A percentile compares a stretch with the other conserved stretches of the same genome.
phyloP scores from a whole-genome alignment of 768 basidiomycete genomes.

The Rhodotorula diobovata region DNA sequence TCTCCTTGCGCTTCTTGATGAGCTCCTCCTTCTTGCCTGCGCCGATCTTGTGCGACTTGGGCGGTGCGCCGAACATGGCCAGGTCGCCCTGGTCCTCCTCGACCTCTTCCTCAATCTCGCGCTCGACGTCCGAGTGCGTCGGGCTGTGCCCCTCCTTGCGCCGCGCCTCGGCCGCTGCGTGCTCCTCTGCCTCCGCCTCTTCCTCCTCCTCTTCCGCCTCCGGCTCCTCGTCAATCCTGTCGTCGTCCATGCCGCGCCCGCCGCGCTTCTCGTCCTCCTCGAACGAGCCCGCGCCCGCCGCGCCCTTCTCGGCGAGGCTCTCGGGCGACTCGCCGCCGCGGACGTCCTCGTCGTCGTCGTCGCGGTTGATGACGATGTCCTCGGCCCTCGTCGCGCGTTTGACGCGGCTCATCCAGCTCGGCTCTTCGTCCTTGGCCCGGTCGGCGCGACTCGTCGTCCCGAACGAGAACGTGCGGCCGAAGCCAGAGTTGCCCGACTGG shows the following conservation, averaged over 20 bases:
- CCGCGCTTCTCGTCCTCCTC: neutral
- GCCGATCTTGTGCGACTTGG: slow-evolving; percentile 1
- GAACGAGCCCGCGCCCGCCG: neutral
- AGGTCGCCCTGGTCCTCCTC: slow-evolving; percentile 15
- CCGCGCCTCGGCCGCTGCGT: neutral
- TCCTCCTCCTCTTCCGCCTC: neutral
- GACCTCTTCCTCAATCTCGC: slow-evolving; percentile 1
- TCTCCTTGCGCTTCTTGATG: slow-evolving; percentile 1
- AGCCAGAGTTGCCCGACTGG: slow-evolving; percentile 41
- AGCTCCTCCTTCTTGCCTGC: slow-evolving; percentile 17
- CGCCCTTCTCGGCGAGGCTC: slow-evolving; percentile 47
- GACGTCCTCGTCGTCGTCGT: too few species aligned
- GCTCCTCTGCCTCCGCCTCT: neutral
- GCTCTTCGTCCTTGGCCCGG: slow-evolving; percentile 1
- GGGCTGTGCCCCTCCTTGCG: neutral
- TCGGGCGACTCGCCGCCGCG: slow-evolving; percentile 58
- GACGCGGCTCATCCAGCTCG: slow-evolving; percentile 3
- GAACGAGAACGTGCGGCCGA: slow-evolving; percentile 31
- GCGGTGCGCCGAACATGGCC: slow-evolving; percentile 36
- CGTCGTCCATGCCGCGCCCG: too few species aligned
- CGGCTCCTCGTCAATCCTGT: neutral
- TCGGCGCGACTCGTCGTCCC: slow-evolving; percentile 57
- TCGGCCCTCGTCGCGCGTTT: slow-evolving; percentile 46
- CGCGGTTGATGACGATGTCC: slow-evolving; percentile 80
- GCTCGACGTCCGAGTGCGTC: neutral